phyloP scores from a whole-genome alignment of 768 basidiomycete species.

The Tylopilus intermedius region DNA sequence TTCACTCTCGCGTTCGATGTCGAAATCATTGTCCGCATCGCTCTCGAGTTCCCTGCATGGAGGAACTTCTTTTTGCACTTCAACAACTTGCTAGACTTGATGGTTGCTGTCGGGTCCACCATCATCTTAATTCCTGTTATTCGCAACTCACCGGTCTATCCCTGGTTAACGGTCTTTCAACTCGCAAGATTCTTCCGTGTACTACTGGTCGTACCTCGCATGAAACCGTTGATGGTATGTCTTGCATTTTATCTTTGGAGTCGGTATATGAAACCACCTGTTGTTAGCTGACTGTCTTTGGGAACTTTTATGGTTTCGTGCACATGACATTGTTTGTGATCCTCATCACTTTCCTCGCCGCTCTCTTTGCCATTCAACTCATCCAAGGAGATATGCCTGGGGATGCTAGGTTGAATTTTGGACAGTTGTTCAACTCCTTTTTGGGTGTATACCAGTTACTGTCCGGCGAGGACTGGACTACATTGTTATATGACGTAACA shows the following conservation, averaged over 20 bases:
- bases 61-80: constrained; percentile 59
- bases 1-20: constrained; percentile 83
- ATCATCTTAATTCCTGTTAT: constrained; percentile 84
- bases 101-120: constrained; percentile 68
- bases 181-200: constrained; percentile 86
- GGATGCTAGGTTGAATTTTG: constrained; percentile 61
- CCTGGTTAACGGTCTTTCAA: constrained; percentile 89
- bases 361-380: constrained; percentile 78
- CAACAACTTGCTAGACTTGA: constrained; percentile 68
- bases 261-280: constrained; percentile 3
- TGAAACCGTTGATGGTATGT: constrained; percentile 76
- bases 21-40: constrained; percentile 75
- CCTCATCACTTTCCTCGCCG: constrained; percentile 80
- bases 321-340: constrained; percentile 95
- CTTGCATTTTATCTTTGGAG: background rate
- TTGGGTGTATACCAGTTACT: constrained; percentile 84
- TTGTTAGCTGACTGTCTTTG: constrained; percentile 75
- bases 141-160: constrained; percentile 56
- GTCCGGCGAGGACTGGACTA: constrained; percentile 93
- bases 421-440: constrained; percentile 79
- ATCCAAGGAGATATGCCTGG: constrained; percentile 73
- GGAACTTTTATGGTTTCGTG: constrained; percentile 81
- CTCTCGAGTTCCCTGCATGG: constrained; percentile 77
- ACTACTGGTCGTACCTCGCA: constrained; percentile 83
- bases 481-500: constrained; percentile 52